Conservation (phyloP, 2,329 filamentous ascomycete species). For the Aspergillus calidoustus region DNA sequence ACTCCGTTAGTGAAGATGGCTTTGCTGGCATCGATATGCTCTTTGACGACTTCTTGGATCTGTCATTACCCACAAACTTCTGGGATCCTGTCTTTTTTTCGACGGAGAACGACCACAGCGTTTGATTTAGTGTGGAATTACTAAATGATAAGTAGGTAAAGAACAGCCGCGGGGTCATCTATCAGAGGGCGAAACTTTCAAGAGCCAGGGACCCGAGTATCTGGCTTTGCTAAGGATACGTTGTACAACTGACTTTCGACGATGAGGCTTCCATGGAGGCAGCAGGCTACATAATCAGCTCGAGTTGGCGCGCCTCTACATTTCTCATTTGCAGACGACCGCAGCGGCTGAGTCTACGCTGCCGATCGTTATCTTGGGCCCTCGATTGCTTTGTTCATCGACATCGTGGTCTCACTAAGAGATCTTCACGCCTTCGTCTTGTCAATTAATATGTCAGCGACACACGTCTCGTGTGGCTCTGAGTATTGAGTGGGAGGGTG, state of each 20-base stretch:
- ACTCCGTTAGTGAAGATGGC: slow-evolving; percentile 40
- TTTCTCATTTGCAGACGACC: background rate
- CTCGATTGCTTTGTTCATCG: background rate
- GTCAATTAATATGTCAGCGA: background rate
- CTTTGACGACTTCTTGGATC: slow-evolving; percentile 42
- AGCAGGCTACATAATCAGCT: background rate
- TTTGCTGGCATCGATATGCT: slow-evolving; percentile 42
- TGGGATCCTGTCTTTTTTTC: slow-evolving; percentile 41
- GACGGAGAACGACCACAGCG: slow-evolving; percentile 5
- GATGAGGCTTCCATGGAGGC: background rate
- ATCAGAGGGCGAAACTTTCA: background rate
- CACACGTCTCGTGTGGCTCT: background rate
- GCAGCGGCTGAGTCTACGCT: background rate
- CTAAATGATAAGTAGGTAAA: background rate
- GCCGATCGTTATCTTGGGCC: slow-evolving; percentile 18
- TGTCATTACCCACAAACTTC: slow-evolving; percentile 42
- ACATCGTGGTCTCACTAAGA: background rate
- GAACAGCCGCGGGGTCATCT: background rate
- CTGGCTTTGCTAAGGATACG: background rate
- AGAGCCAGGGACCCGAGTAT: background rate
- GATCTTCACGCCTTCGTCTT: background rate
- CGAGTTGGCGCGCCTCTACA: background rate
- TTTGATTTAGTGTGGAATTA: slow-evolving; percentile 3
- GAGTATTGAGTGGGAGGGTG: background rate
- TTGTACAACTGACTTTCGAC: background rate